Evolutionary conservation across 306 rosid species (phyloP).

Genomic region (Rosa lucieae): DNA sequence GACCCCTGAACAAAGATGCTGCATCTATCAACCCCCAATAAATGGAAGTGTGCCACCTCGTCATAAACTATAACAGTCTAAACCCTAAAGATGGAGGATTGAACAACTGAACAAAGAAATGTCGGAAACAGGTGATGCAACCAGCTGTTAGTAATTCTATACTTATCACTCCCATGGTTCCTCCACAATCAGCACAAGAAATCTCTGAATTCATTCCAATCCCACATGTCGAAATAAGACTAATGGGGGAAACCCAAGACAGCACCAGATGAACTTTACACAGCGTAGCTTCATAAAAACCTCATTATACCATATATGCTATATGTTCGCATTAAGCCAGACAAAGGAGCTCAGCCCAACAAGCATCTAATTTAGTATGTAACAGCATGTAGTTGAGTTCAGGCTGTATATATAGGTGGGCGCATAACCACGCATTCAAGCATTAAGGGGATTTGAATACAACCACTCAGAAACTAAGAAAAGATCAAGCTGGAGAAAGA

Average conservation of each 20-base stretch:
- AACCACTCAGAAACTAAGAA: constrained; percentile 1
- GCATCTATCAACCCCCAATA: not conserved
- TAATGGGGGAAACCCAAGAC: not conserved
- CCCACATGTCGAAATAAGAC: not conserved
- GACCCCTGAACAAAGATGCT: not conserved
- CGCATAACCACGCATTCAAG: not conserved
- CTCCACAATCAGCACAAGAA: not conserved
- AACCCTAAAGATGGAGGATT: not conserved
- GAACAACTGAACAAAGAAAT: not conserved
- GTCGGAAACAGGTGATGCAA: not conserved
- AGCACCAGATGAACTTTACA: not conserved
- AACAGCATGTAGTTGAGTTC: not conserved
- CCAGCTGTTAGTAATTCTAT: not conserved
- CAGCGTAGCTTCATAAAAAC: not conserved
- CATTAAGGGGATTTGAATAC: not conserved
- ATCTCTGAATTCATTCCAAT: not conserved
- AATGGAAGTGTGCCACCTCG: not conserved
- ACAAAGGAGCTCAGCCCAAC: not conserved
- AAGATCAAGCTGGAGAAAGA: not conserved
- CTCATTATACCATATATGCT: not conserved
- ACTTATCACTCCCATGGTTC: not conserved
- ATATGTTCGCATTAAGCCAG: not conserved
- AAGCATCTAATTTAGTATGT: not conserved
- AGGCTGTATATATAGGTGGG: too few relatives aligned
- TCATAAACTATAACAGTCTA: not conserved